A percentile compares a stretch with the other conserved stretches of the same genome.
phyloP scores from a whole-genome alignment of 768 basidiomycete species.

The Clitopilus hobsonii region DNA sequence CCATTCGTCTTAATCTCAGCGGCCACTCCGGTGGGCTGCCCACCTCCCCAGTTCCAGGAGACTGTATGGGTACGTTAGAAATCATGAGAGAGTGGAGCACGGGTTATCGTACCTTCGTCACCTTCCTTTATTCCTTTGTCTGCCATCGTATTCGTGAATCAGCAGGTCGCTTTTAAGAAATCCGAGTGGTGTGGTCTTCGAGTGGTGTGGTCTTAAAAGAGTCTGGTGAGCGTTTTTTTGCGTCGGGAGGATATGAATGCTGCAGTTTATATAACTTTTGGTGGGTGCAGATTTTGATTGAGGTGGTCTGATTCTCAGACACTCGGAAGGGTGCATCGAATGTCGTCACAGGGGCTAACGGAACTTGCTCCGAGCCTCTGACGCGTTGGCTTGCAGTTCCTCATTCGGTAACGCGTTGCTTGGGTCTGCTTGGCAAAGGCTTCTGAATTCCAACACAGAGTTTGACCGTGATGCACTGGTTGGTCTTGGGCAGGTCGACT shows the following conservation, averaged over 20 bases:
- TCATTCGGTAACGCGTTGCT: no score
- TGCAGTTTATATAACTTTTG: neutral
- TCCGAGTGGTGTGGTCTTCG: neutral
- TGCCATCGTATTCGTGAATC: conserved; percentile 11
- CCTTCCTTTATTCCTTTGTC: conserved; percentile 20
- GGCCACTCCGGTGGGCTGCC: conserved; percentile 18
- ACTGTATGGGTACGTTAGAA: conserved; percentile 7
- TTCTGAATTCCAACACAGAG: no score
- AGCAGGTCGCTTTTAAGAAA: neutral
- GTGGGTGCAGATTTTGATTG: neutral
- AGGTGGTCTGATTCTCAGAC: no score
- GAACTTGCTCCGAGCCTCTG: no score
- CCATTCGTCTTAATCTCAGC: conserved; percentile 18
- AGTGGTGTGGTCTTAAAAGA: neutral
- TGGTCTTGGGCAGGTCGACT: no score
- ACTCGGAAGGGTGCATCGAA: neutral
- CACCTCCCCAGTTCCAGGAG: conserved; percentile 21
- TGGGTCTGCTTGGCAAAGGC: no score
- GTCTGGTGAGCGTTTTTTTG: neutral
- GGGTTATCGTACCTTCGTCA: conserved; percentile 17
- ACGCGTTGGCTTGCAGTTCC: no score
- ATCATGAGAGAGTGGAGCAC: neutral
- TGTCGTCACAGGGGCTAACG: neutral
- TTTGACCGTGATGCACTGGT: no score
- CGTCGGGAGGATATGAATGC: neutral